Evolutionary conservation across 23 red algal genomes (phyloP), one percentile per base, ranked within the genome.

Genomic region (Gracilariopsis chorda): DNA sequence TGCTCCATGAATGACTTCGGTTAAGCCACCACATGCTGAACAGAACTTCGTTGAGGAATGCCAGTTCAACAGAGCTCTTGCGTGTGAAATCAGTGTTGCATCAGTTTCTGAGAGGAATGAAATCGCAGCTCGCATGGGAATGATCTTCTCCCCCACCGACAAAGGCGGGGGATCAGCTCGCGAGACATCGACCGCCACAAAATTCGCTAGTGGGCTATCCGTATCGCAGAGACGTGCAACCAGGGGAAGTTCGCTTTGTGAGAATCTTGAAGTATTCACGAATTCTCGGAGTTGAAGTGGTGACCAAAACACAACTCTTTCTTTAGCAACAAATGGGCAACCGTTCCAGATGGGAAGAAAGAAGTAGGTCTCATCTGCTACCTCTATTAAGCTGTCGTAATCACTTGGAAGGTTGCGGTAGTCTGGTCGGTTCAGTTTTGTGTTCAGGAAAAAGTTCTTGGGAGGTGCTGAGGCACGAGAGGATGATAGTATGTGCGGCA

Each of bases 41-140:
- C 86, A 90, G 69, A 65, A 69, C 19, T 20, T 71, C 51, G 86
- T 71, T 33, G 86, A 90, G 51, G 47, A 42, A 53, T 90, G 86
- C 86, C 86, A 90, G 51, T 68, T 45, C n/a, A 90, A 61, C 44
- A 90, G 49, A 25, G 86, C 40, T 2, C 65, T 80, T 46, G 86
- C 71, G 2, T 77, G 72, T 14, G 86, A 69, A 44, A 90, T 24
- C 25, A 90, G 45, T 6, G 86, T 68, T 17, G 80, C 80, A 45
- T 84, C 53, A 42, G 80, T 51, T 48, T 84, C 80, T 29, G 53
- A 47, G 59, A 84, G 20, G 19, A 69, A 61, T 24, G 80, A 61
- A 24, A 84, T 10, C 6, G 59, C 80, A 14, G 28, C 33, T 11
- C 80, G 80, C 29, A 84, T 4, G 39, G 59, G 59, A 2, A 68